Evolutionary conservation across 768 basidiomycete genomes (phyloP), one percentile per base, ranked within the genome.

Genomic region (Boletus vinaceobasis): DNA sequence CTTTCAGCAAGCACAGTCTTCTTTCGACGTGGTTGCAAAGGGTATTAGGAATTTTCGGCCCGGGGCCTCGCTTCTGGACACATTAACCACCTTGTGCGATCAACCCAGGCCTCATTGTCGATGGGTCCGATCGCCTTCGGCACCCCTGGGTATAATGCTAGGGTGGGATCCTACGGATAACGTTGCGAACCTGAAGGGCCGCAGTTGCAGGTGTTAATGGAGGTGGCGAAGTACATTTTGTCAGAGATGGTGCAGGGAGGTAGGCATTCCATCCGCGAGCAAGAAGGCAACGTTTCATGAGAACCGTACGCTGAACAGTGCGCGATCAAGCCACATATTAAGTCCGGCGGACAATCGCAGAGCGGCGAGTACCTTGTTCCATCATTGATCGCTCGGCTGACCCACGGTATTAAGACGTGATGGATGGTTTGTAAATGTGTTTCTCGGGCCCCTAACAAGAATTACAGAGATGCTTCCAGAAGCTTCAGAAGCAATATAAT

Each of bases 331-430:
- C 55, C 53, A 35, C 40, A 21, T 5, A 27, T 23, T 43, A 56
- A 57, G 38, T 42, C 17, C 45, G 37, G 44, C 29, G 32, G 15
- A 23, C 27, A 33, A 19, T 36, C 37, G 26, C 17, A 42, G 26
- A 17, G 17, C 17, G 29, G 55, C 17, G 46, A 38, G 46, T 33
- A 26, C 29, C 46, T 14, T 36, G n/a, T 37, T 47, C 23, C 46
- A 21, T 38, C 40, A 38, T 29, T 38, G 55, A 57, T 57, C 46
- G n/a, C 54, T 35, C 38, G 29, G 45, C 55, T 56, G 46, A 38
- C 35, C 14, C 32, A 13, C 43, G 14, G 31, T n/a, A 32, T 7
- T 7, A 6, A 26, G 29, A 38, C 29, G 27, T 48, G 55, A 35
- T 45, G 39, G 33, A 42, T 37, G 15, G 26, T 17, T 32, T 15